Evolutionary conservation across 2,329 filamentous ascomycete species (phyloP).

Genomic region (Colletotrichum coccodes): DNA sequence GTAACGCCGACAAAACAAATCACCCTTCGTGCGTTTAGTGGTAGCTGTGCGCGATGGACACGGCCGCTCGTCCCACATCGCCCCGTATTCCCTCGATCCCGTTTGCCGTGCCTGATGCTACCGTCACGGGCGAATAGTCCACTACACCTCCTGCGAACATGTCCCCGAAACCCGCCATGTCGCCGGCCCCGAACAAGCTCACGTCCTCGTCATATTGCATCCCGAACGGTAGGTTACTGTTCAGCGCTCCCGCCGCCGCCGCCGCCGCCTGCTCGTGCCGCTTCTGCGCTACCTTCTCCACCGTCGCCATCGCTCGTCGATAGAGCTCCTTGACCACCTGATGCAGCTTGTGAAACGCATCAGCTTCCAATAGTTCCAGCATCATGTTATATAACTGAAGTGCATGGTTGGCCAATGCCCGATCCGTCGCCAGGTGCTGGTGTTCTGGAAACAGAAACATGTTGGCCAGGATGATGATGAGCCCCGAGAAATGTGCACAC

Average conservation of each 20-base stretch:
- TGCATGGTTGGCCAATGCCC: conserved; percentile 40
- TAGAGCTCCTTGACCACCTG: conserved; percentile 32
- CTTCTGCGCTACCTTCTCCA: conserved; percentile 10
- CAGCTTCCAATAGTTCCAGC: neutral
- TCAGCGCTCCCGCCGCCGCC: neutral
- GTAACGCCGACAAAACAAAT: neutral
- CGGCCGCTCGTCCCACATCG: neutral
- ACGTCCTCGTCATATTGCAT: conserved; percentile 24
- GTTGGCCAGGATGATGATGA: conserved; percentile 47
- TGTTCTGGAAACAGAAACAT: conserved; percentile 43
- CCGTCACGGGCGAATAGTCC: neutral
- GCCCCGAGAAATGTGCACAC: conserved; percentile 44
- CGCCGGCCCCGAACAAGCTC: conserved; percentile 6
- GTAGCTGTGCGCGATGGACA: neutral
- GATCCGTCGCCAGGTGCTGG: conserved; percentile 38
- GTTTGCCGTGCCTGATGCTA: neutral
- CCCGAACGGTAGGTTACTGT: conserved; percentile 12
- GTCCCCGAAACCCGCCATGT: neutral
- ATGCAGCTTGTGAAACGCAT: conserved; percentile 23
- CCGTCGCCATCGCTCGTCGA: conserved; percentile 26
- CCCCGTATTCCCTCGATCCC: neutral
- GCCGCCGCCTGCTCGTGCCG: conserved; percentile 12
- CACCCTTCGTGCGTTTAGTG: neutral
- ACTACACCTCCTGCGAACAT: neutral
- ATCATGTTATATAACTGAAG: conserved; percentile 40